Evolutionary conservation across 371 early-diverging fungal species (phyloP).

Genomic region (Mortierella sp.): DNA sequence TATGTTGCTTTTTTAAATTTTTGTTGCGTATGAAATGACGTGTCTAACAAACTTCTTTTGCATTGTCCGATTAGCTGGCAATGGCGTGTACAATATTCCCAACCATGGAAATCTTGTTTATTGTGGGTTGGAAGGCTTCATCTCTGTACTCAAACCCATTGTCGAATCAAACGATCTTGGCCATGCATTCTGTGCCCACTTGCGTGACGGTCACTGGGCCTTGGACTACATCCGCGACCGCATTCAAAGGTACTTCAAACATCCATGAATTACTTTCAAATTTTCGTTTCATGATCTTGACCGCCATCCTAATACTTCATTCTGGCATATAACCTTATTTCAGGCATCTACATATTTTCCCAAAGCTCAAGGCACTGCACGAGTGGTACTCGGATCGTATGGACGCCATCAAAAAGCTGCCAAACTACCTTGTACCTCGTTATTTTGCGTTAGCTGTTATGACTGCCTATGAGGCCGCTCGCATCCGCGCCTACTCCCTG

Average conservation of each 20-base stretch:
- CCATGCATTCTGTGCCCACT: constrained; percentile 91
- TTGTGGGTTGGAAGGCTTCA: constrained; percentile 95
- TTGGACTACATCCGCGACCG: constrained; percentile 88
- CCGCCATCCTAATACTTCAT: neutral
- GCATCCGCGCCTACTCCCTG: constrained; percentile 68
- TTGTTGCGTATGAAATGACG: too few species aligned
- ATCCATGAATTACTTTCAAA: neutral
- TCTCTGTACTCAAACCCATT: constrained; percentile 80
- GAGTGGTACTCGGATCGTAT: constrained; percentile 87
- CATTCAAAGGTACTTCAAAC: constrained; percentile 65
- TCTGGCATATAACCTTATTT: neutral
- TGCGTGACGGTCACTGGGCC: constrained; percentile 94
- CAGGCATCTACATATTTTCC: constrained; percentile 67
- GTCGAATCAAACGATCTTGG: constrained; percentile 92
- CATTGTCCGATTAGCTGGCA: constrained; percentile 60
- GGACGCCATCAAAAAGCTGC: constrained; percentile 74
- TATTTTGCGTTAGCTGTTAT: constrained; percentile 91
- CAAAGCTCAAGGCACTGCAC: constrained; percentile 64
- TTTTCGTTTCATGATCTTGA: neutral
- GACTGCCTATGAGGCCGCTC: constrained; percentile 82
- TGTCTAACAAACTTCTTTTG: neutral
- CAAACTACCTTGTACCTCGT: constrained; percentile 91
- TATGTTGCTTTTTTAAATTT: neutral
- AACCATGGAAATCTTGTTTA: constrained; percentile 85
- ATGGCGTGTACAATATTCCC: constrained; percentile 91